Base-by-base conservation (phyloP, 75 land plant genomes). In the Adiantum capillusveneris region DNA sequence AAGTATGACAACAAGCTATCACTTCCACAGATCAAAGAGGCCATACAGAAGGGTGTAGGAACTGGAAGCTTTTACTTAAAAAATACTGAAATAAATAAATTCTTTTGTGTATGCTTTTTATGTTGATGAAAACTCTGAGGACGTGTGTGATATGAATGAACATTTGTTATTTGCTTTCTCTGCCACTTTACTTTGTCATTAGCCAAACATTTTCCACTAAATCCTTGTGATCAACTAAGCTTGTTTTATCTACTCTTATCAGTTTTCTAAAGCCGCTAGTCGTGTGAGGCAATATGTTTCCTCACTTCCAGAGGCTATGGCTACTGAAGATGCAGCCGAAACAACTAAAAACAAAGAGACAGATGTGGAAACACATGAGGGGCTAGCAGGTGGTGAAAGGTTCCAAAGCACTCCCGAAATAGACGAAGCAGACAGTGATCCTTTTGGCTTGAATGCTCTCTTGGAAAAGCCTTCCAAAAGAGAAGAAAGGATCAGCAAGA, bases 381-480 rank as follows among this genome's bases (percentile, higher is more conserved):
- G 60, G 14, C 44, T 44, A 7, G 13, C 19, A 25, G 31, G 43
- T 5, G 31, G 57, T 3, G 31, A 54, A 17, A 55, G 62, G 50
- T 9, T 18, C 16, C 7, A 31, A 43, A 16, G 6, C 64, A 24
- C 36, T 22, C 18, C 16, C 19, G 28, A 29, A 64, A 7, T 65
- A 70, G 48, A 52, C 52, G 37, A 34, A 34, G 3, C 37, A 64
- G 87, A 81, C 52, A 61, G 74, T 65, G 97, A 92, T 60, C 97
- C 97, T 7, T 92, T 92, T 83, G 97, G 97, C 7, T 79, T 92
- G 31, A 85, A 85, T 72, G 84, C 74, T 42, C 69, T 92, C 22
- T 61, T 91, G 62, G 63, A 81, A 21, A 68, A 62, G 25, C 39
- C 48, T 18, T 65, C 70, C 1, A 80, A 76, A 70, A 86, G 78